These are phyloP conservation scores for Fragilariopsis cylindrus DNA, from an alignment of 108 stramenopile genomes.

Conservation along the genomic window DNA sequence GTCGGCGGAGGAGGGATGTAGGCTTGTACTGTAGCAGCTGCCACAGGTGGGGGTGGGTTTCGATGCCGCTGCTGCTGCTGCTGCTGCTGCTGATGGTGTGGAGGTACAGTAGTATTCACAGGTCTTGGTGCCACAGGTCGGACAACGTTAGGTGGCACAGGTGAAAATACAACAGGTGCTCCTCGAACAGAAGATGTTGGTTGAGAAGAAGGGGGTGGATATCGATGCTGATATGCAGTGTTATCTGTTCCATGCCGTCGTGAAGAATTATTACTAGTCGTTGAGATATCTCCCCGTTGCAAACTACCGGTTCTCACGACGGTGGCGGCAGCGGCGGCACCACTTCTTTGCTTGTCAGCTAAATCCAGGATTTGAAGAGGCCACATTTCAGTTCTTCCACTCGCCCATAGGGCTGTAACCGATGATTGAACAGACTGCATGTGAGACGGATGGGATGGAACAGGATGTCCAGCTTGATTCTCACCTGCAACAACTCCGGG, in stretches of 20 bases:
- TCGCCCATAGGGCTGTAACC: constrained; percentile 43
- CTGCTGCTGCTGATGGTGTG: background rate
- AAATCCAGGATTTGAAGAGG: constrained; percentile 74
- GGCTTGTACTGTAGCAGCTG: constrained; percentile 1
- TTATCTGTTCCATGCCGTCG: background rate
- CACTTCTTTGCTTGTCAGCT: constrained; percentile 54
- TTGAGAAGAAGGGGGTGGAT: background rate
- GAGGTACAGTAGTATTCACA: constrained; percentile 3
- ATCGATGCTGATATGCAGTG: constrained; percentile 5
- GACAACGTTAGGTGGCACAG: background rate
- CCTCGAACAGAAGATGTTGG: background rate
- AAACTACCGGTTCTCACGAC: background rate
- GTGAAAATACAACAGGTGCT: background rate
- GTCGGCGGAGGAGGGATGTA: constrained; percentile 3
- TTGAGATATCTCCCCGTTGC: constrained; percentile 11
- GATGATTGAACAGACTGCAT: constrained; percentile 65
- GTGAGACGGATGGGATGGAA: constrained; percentile 72
- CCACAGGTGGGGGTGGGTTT: constrained; percentile 5
- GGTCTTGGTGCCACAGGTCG: constrained; percentile 9
- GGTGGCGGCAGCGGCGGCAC: background rate
- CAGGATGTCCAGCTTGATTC: constrained; percentile 31
- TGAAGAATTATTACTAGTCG: background rate
- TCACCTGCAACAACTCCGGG: constrained; percentile 42
- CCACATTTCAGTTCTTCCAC: constrained; percentile 74
- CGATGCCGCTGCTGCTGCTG: background rate